Evolutionary conservation across 2,329 filamentous ascomycete genomes (phyloP), one percentile per base, ranked within the genome.

Genomic region (Macroventuria anomochaeta): DNA sequence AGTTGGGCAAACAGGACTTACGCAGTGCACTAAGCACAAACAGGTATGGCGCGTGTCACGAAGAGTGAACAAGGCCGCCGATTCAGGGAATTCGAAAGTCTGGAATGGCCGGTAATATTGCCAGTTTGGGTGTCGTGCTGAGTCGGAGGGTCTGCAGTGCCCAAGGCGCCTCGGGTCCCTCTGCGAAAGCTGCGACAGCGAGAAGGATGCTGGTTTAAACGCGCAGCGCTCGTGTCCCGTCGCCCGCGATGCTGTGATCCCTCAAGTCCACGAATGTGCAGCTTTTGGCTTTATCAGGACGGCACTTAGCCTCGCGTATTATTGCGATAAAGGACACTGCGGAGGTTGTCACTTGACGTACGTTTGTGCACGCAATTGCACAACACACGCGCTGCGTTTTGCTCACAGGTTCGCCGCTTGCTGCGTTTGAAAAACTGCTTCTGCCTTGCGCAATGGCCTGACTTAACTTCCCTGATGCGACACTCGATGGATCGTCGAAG

Each of bases 331-430:
- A 59, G 42, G 53, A 59, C 65, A 68, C 69, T 63, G 68, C 54
- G 58, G 69, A 62, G 62, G 65, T 65, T 40, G 65, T 72, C 71
- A 74, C 71, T 72, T 61, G 70, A 69, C 68, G 65, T 59, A 44
- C 44, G 44, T 58, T 63, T 65, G 67, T 67, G 68, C 68, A 71
- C 66, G 64, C 68, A 61, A 65, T 61, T 61, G 61, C 65, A 70
- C 68, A 59, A 53, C 55, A 67, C 65, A 63, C 51, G 58, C 62
- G 55, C 57, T 34, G 56, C 62, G 46, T 39, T 44, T 37, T 49
- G 44, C 46, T 47, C 50, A 48, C 51, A 53, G 20, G 7, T 39
- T 58, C 52, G 63, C 48, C 55, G 41, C 47, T 40, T 55, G 44
- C 54, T 47, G 63, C 59, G 53, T 65, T 59, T 58, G 54, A 61